Base-by-base conservation (phyloP, 129 eudicot genomes). In the Escallonia herrerae region DNA sequence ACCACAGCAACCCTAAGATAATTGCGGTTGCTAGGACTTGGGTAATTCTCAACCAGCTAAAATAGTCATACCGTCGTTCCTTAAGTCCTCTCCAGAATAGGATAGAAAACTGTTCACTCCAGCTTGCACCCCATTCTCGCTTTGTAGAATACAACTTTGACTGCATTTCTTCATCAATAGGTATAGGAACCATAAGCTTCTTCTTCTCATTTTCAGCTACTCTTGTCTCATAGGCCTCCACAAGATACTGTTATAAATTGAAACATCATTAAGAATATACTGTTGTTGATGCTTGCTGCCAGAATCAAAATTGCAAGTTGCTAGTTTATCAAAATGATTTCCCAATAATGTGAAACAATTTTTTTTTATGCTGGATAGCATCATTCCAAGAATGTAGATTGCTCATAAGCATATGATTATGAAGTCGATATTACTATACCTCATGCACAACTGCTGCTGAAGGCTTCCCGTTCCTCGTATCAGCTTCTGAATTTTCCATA, bases 101-200 rank as follows among this genome's bases (percentile, higher is more conserved):
- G 67, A 94, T 89, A 53, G 78, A 66, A 65, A 81, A 94, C 40
- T 94, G 97, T 54, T 82, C 77, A 41, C 85, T 77, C 99, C 99
- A 94, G 72, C 90, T 94, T 68, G 99, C 86, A 13, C 99, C 99
- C 99, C 99, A 94, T 70, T 84, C 99, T 67, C 99, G 84, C 70
- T 84, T 94, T 45, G 64, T 47, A 0, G 86, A 70, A 37, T 57
- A 40, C 6, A 81, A 68, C 53, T 76, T 80, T 37, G 79, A 62
- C 79, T 86, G 89, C 4, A 79, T 59, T 8, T 89, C 96, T 60
- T 86, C 95, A 64, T 82, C 93, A 33, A 82, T 75, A 0, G 87
- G 74, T 54, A 75, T 38, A n/a, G 84, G 87, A 41, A 42, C 60
- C 82, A 78, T 68, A 11, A 89, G 89, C 62, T 73, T 85, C 63